Base-by-base conservation (phyloP, 2,329 filamentous ascomycete species). In the Periconia macrospinosa region DNA sequence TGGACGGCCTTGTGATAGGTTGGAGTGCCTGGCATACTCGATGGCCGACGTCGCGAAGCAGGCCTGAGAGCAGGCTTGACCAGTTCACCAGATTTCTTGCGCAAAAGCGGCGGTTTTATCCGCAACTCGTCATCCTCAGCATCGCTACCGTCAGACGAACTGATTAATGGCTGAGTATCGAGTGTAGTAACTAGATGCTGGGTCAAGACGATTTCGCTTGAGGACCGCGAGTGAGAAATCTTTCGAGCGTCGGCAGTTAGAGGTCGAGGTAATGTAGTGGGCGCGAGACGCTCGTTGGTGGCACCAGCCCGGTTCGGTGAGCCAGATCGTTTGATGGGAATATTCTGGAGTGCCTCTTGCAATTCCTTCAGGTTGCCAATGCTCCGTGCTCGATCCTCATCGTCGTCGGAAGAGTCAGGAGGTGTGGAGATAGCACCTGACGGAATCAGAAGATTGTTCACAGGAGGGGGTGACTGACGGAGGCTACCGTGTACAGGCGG, bases 1-100 rank as follows among this genome's bases (percentile, higher is more conserved):
- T 99, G 94, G n/a, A 99, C 94, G 13, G 90, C 92, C 75, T 99
- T 99, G 62, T 89, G 89, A 71, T 93, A 97, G 9, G 93, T 94
- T 0, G 94, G 94, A 0, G 94, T 99, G 50, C 94, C 94, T 9
- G 94, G 94, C 91, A 97, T 96, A 78, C 93, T 97, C 3, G 91
- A 96, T 1, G 93, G 93, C 53, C 94, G 85, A 60, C 91, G 83
- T 60, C 85, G 84, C n/a, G 89, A 90, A 13, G 90, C 81, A 40
- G 88, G 86, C 47, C 94, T 87, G 48, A 99, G 83, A 18, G 94
- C 94, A 13, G 94, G 94, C 65, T 94, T 88, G 53, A 99, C 94
- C 35, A 99, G 83, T 76, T 99, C 94, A 33, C 94, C 94, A 40
- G 94, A 97, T 82, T 99, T 99, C 80, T 99, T 99, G 66, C 94